Evolutionary conservation across 2,329 filamentous ascomycete species (phyloP).

Genomic region (Trichoderma aggressivum): DNA sequence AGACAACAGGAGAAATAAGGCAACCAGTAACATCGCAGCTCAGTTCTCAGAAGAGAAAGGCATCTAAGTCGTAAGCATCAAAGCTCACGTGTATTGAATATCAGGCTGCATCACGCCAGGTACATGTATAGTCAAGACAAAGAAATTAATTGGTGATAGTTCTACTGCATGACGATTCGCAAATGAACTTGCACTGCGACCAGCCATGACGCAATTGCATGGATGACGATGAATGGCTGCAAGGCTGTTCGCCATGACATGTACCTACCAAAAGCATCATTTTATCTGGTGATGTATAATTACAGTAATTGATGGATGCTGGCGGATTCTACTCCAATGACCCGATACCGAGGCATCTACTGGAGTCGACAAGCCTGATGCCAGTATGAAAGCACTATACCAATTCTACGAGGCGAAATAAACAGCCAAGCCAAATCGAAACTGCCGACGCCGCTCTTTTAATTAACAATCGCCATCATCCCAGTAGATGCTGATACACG

Average conservation of each 20-base stretch:
- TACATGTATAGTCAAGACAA: no score
- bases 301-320: not conserved
- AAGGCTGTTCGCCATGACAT: not conserved
- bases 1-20: not conserved
- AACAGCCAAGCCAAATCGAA: not conserved
- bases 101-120: not conserved
- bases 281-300: not conserved
- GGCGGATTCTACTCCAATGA: not conserved
- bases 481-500: not conserved
- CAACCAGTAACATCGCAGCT: not conserved
- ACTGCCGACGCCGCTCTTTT: not conserved
- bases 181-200: not conserved
- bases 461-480: not conserved
- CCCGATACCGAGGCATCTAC: not conserved
- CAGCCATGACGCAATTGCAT: not conserved
- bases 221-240: not conserved
- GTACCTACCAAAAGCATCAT: not conserved
- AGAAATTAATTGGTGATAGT: not conserved
- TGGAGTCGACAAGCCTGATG: not conserved
- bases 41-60: not conserved
- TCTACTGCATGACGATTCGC: not conserved
- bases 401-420: not conserved
- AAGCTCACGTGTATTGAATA: not conserved
- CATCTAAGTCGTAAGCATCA: not conserved
- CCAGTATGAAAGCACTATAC: not conserved